Conservation (phyloP, 139 green algal genomes). For the Chlamydomonas asymmetrica region DNA sequence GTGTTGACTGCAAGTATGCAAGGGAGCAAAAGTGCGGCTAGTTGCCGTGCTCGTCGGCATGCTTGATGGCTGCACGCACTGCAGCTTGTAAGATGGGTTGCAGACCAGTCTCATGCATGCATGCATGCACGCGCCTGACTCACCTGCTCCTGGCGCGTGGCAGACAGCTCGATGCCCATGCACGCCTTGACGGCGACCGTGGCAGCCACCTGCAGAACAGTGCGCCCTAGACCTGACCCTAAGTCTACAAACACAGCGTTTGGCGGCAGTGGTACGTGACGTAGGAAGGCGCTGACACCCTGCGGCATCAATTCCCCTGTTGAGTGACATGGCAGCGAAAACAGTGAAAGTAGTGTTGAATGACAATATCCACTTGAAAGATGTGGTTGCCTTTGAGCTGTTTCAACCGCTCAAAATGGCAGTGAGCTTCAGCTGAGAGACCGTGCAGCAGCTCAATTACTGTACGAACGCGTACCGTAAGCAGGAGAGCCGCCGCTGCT, state of each 20-base stretch:
- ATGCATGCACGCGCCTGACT: too few relatives aligned
- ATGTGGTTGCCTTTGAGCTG: too few relatives aligned
- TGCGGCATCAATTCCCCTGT: conserved; percentile 36
- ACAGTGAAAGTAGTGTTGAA: background rate
- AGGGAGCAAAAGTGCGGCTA: too few relatives aligned
- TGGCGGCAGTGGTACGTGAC: background rate
- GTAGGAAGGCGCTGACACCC: conserved; percentile 20
- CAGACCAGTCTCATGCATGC: too few relatives aligned
- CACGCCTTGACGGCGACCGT: conserved; percentile 3
- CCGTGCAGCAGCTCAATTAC: background rate
- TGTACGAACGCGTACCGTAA: conserved; percentile 38
- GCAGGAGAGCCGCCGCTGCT: conserved; percentile 31
- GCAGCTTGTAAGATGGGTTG: too few relatives aligned
- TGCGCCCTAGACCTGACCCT: conserved; percentile 39
- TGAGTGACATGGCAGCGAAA: background rate
- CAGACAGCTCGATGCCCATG: conserved; percentile 49
- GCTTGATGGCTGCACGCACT: too few relatives aligned
- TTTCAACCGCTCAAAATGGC: too few relatives aligned
- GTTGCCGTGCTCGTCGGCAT: too few relatives aligned
- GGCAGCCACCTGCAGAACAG: conserved; percentile 29
- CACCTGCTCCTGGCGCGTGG: conserved; percentile 41
- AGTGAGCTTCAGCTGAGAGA: too few relatives aligned
- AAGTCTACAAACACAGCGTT: conserved; percentile 42
- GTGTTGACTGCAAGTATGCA: background rate
- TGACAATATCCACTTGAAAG: too few relatives aligned